Percentiles rank a stretch among this genome's conserved stretches.
phyloP scores from a whole-genome alignment of 805 yeast species.

The Yarrowia deformans region DNA sequence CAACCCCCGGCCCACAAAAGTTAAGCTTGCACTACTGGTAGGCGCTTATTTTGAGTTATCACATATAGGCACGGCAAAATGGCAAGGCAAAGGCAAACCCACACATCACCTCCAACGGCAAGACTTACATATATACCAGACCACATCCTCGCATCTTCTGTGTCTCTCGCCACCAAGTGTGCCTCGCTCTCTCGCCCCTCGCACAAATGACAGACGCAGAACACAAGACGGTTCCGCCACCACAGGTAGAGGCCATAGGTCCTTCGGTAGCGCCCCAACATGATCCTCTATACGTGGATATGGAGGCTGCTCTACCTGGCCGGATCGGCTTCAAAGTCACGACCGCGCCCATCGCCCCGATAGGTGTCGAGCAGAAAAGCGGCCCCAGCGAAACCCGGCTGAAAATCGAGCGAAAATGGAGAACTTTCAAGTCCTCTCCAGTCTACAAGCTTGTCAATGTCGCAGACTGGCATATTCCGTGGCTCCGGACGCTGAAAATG shows the following conservation, averaged over 20 bases:
- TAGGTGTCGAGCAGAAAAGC: slow-evolving; percentile 4
- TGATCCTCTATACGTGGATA: background rate
- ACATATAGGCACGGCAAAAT: slow-evolving; percentile 7
- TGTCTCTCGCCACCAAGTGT: background rate
- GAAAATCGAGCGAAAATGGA: slow-evolving; percentile 4
- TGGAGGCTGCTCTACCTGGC: slow-evolving; percentile 15
- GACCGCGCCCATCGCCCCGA: slow-evolving; percentile 9
- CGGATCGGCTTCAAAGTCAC: slow-evolving; percentile 11
- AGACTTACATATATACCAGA: background rate
- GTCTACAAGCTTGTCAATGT: background rate
- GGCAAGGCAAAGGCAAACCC: background rate
- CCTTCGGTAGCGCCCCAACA: background rate
- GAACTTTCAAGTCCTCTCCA: background rate
- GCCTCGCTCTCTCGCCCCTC: too few relatives aligned
- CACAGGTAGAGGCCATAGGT: background rate
- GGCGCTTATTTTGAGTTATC: background rate
- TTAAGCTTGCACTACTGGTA: background rate
- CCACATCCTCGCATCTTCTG: background rate
- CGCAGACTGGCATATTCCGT: slow-evolving; percentile 28
- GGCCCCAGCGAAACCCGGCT: slow-evolving; percentile 2
- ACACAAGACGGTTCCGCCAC: background rate
- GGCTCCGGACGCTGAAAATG: slow-evolving; percentile 11
- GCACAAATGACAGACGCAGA: background rate
- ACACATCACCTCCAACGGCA: background rate
- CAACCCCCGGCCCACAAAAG: background rate